Evolutionary conservation across 345 rosid species (phyloP).

Genomic region (Eucalyptus sp.): DNA sequence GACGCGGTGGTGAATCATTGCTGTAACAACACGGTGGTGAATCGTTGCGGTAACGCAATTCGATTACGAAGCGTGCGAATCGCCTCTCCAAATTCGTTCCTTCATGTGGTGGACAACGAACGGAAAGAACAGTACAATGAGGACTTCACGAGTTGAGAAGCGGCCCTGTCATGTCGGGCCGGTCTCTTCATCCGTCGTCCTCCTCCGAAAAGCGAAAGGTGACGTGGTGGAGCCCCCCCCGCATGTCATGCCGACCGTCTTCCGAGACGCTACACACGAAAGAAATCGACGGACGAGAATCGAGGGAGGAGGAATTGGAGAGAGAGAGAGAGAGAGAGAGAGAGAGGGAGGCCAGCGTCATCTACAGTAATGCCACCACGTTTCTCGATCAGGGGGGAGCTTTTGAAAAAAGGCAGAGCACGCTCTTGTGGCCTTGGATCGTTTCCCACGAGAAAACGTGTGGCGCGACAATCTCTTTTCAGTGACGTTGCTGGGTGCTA

Average conservation of each 20-base stretch:
- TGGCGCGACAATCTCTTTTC: background rate
- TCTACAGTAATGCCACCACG: background rate
- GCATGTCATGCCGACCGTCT: background rate
- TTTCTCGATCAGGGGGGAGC: background rate
- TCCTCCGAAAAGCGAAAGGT: background rate
- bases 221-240: background rate
- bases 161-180: background rate
- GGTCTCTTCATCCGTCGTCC: background rate
- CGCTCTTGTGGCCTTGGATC: background rate
- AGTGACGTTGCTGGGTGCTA: background rate
- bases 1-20: too few species aligned
- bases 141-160: background rate
- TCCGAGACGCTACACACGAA: background rate
- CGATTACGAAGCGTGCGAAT: background rate
- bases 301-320: too few species aligned
- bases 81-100: background rate
- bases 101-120: background rate
- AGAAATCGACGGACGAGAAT: background rate
- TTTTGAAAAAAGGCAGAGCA: background rate
- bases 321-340: too few species aligned
- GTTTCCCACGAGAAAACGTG: background rate
- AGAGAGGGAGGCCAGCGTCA: background rate
- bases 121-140: background rate
- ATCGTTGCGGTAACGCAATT: background rate
- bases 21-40: background rate